Conservation (phyloP, 768 basidiomycete genomes). For the Paxillus rubicundulus region DNA sequence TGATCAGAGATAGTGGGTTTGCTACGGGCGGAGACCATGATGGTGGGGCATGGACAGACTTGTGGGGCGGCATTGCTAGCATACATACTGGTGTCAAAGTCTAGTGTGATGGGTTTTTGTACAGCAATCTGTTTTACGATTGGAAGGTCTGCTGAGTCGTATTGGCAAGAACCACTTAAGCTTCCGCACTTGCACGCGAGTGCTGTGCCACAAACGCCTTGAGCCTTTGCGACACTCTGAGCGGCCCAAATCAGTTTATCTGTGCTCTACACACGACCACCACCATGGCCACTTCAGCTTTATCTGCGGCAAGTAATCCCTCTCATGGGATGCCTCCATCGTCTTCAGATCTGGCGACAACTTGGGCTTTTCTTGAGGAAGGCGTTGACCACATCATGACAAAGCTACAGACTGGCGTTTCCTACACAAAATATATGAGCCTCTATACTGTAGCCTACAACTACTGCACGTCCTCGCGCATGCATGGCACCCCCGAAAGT, state of each 20-base stretch:
- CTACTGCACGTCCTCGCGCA: slow-evolving; percentile 90
- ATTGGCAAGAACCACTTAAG: neutral
- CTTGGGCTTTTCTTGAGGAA: slow-evolving; percentile 86
- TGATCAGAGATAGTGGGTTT: slow-evolving; percentile 89
- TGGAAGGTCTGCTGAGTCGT: neutral
- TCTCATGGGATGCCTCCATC: slow-evolving; percentile 60
- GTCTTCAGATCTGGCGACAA: slow-evolving; percentile 72
- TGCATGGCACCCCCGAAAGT: slow-evolving; percentile 49
- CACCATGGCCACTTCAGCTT: slow-evolving; percentile 34
- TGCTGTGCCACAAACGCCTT: slow-evolving; percentile 28
- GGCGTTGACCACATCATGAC: slow-evolving; percentile 91
- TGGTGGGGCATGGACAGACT: slow-evolving; percentile 80
- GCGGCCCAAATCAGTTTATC: slow-evolving; percentile 9
- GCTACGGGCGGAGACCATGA: slow-evolving; percentile 65
- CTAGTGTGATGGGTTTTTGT: slow-evolving; percentile 30
- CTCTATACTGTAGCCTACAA: slow-evolving; percentile 95
- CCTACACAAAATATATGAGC: slow-evolving; percentile 85
- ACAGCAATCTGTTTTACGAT: neutral
- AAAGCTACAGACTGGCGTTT: slow-evolving; percentile 83
- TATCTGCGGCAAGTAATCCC: slow-evolving; percentile 26
- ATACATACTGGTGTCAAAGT: slow-evolving; percentile 84
- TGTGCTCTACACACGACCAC: slow-evolving; percentile 26
- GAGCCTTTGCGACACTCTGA: slow-evolving; percentile 19
- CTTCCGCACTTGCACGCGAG: slow-evolving; percentile 4
- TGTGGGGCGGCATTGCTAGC: slow-evolving; percentile 87